phyloP scores from a whole-genome alignment of 768 basidiomycete species.

The Naganishia friedmannii region DNA sequence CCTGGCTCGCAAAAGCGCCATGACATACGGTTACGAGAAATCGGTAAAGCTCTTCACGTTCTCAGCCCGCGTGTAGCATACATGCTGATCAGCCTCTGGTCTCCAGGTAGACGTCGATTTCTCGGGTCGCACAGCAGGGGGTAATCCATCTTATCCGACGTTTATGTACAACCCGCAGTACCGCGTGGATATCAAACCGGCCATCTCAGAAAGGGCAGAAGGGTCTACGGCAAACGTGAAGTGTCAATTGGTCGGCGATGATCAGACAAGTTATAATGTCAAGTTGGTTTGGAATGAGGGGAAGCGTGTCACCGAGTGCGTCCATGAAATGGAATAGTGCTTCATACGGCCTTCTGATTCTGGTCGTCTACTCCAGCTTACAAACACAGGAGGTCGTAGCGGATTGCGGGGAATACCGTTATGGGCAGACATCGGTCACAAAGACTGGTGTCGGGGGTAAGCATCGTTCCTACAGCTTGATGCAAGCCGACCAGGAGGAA shows the following conservation, averaged over 20 bases:
- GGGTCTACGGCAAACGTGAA: not conserved
- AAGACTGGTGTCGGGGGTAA: conserved; percentile 60
- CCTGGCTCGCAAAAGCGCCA: not conserved
- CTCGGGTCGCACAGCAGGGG: conserved; percentile 72
- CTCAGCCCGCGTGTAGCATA: not conserved
- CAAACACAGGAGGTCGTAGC: conserved; percentile 66
- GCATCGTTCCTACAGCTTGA: conserved; percentile 23
- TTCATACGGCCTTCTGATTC: not conserved
- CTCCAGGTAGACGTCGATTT: conserved; percentile 63
- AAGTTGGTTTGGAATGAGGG: conserved; percentile 73
- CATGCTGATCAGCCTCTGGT: not conserved
- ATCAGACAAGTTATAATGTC: conserved; percentile 63
- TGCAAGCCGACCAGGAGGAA: no score
- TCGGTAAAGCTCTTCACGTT: not conserved
- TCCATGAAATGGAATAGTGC: conserved; percentile 20
- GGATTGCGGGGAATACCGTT: conserved; percentile 76
- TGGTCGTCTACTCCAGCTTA: conserved; percentile 46
- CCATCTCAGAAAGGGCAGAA: not conserved
- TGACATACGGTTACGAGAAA: conserved; percentile 7
- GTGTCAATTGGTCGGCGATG: conserved; percentile 57
- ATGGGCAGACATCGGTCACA: conserved; percentile 65
- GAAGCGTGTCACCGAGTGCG: conserved; percentile 71
- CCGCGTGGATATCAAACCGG: conserved; percentile 61
- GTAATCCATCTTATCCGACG: conserved; percentile 72
- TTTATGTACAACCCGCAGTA: conserved; percentile 93